Percentiles rank a stretch among this genome's conserved stretches.
phyloP scores from a whole-genome alignment of 108 stramenopile species.

The Mediolabrus comicus region DNA sequence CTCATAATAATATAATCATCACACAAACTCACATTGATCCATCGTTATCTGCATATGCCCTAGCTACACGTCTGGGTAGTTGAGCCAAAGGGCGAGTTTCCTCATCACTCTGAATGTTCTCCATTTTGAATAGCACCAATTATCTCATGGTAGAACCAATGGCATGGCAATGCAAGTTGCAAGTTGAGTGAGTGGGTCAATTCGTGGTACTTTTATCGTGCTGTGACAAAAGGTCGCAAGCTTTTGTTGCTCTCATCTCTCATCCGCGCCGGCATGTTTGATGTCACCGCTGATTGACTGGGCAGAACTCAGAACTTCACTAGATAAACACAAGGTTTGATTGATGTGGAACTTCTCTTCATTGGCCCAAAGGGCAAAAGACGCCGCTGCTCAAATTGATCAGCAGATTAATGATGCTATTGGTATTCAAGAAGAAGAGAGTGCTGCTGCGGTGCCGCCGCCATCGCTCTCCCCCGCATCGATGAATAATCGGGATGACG shows the following conservation, averaged over 20 bases:
- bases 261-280: too few species aligned
- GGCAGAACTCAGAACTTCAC: too few species aligned
- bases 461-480: background rate
- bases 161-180: too few species aligned
- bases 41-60: conserved; percentile 19
- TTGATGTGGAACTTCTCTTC: conserved; percentile 13
- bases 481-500: background rate
- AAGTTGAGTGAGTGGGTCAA: too few species aligned
- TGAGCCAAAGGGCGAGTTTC: conserved; percentile 19
- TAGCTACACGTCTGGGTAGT: conserved; percentile 15
- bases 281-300: too few species aligned
- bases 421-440: background rate
- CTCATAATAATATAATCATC: background rate
- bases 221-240: too few species aligned
- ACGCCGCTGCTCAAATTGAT: conserved; percentile 11
- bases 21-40: background rate
- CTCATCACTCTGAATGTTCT: conserved; percentile 22
- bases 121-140: conserved; percentile 3
- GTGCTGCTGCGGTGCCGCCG: too few species aligned
- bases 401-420: conserved; percentile 8
- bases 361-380: conserved; percentile 19
- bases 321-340: too few species aligned
- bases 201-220: too few species aligned
- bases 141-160: background rate
- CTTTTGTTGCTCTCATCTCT: too few species aligned